phyloP scores from a whole-genome alignment of 139 green algal genomes.

The Tetraselmis striata region DNA sequence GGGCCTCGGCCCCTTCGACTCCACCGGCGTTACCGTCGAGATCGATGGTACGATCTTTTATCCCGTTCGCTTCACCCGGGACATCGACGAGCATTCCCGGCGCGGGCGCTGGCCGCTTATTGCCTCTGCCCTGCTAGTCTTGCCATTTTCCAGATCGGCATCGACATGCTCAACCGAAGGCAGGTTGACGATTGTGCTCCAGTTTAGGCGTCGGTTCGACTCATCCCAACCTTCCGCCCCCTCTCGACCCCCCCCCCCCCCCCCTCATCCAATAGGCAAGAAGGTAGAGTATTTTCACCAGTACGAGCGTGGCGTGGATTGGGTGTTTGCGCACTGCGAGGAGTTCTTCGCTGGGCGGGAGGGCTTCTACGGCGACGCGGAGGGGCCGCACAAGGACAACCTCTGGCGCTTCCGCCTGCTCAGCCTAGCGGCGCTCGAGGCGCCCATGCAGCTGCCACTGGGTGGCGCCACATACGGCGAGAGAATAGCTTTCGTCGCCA shows the following conservation, averaged over 20 bases:
- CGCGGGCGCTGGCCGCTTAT: too few species aligned
- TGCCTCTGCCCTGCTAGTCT: too few species aligned
- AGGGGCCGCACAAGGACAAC: slow-evolving; percentile 76
- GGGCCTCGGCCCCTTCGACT: not conserved
- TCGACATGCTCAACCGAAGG: too few species aligned
- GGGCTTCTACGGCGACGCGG: slow-evolving; percentile 63
- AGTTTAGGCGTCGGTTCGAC: too few species aligned
- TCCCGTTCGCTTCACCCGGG: too few species aligned
- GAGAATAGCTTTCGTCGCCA: slow-evolving; percentile 54
- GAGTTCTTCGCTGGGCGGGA: slow-evolving; percentile 46
- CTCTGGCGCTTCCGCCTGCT: slow-evolving; percentile 71
- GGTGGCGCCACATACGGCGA: slow-evolving; percentile 34
- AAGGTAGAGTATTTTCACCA: slow-evolving; percentile 25
- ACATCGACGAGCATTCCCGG: too few species aligned
- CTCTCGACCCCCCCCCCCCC: too few species aligned
- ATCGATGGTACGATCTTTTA: not conserved
- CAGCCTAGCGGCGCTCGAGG: slow-evolving; percentile 60
- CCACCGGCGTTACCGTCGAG: not conserved
- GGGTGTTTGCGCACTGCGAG: slow-evolving; percentile 67
- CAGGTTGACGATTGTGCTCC: too few species aligned
- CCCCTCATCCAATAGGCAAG: not conserved
- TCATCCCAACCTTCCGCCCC: too few species aligned
- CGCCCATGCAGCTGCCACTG: slow-evolving; percentile 53
- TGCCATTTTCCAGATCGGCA: too few species aligned
- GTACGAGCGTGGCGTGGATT: slow-evolving; percentile 58